Evolutionary conservation across 2,329 filamentous ascomycete species (phyloP), one percentile per base, ranked within the genome.

Genomic region (Penicillium sp.): DNA sequence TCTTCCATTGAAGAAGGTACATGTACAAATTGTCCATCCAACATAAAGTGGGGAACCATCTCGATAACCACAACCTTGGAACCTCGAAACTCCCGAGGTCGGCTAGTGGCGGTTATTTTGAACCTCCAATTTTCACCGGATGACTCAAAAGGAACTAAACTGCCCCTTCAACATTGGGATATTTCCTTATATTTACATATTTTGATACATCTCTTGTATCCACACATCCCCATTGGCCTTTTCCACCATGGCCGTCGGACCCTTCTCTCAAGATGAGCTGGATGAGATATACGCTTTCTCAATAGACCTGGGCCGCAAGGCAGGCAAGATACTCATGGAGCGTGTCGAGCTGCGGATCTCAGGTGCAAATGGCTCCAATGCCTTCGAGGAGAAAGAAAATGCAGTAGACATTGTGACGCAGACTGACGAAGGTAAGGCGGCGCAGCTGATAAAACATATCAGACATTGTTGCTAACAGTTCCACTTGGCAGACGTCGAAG

Each of bases 351-450:
- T 80, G 61, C 81, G 86, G 35, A 83, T 82, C 65, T 59, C 58
- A 21, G 76, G 74, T 10, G 77, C 75, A 38, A 67, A 69, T 17
- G 72, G 58, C 51, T 68, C 50, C 4, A 56, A 55, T 1, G 66
- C 67, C 1, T 80, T 82, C 54, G 75, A 80, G 8, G 87, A 91
- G 74, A 93, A 93, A 72, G 86, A 89, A 63, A 91, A 84, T 69
- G 82, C 88, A 1, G 89, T 92, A 12, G 89, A 92, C 71, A 84
- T 92, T 61, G 89, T 92, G 21, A 92, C 89, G 10, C 84, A 91
- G 75, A 89, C 87, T 0, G 89, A 92, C 69, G 83, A 89, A 74
- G 86, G 87, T 89, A 73, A 67, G 23, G 10, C 1, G 4, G 23
- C 15, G 21, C 21, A 37, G 23, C 21, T n/a, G 35, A 43, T 9